Evolutionary conservation across 106 monocot species (phyloP).

Genomic region (Dioscorea dumetorum): DNA sequence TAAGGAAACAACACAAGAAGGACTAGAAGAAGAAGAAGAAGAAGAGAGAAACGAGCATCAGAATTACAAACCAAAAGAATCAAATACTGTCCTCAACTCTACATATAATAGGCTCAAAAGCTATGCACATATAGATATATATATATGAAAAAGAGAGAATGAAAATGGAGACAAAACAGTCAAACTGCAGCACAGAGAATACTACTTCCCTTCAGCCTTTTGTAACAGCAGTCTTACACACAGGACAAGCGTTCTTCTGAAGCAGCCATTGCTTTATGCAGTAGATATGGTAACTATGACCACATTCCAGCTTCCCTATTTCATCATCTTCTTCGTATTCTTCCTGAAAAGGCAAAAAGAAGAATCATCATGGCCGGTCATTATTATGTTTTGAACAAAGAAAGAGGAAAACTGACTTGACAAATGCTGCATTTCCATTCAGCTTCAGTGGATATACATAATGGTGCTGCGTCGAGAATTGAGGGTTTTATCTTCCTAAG

Average conservation of each 20-base stretch:
- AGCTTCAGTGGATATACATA: constrained; percentile 29
- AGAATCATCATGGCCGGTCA: no score
- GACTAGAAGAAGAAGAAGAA: no score
- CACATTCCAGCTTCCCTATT: constrained; percentile 69
- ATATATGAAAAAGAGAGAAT: no score
- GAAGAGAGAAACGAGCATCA: no score
- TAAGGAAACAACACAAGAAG: no score
- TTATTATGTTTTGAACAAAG: no score
- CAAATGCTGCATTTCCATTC: constrained; percentile 90
- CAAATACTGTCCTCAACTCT: no score
- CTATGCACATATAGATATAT: no score
- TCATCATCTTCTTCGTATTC: constrained; percentile 83
- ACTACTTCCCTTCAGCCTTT: constrained; percentile 15
- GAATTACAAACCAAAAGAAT: no score
- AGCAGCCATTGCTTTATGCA: constrained; percentile 96
- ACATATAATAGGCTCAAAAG: no score
- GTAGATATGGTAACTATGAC: constrained; percentile 66
- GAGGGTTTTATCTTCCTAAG: constrained; percentile 56
- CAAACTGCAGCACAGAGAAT: neutral
- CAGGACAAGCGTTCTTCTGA: constrained; percentile 88
- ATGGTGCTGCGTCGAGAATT: constrained; percentile 24
- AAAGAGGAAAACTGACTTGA: constrained; percentile 41
- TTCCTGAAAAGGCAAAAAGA: constrained; percentile 39
- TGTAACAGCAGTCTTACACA: constrained; percentile 72
- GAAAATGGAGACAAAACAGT: neutral